A percentile compares a stretch with the other conserved stretches of the same genome.
These are phyloP conservation scores for Dryadomyces quercus-mongolicae DNA, from an alignment of 2,329 filamentous ascomycete species.

Conservation along the genomic window DNA sequence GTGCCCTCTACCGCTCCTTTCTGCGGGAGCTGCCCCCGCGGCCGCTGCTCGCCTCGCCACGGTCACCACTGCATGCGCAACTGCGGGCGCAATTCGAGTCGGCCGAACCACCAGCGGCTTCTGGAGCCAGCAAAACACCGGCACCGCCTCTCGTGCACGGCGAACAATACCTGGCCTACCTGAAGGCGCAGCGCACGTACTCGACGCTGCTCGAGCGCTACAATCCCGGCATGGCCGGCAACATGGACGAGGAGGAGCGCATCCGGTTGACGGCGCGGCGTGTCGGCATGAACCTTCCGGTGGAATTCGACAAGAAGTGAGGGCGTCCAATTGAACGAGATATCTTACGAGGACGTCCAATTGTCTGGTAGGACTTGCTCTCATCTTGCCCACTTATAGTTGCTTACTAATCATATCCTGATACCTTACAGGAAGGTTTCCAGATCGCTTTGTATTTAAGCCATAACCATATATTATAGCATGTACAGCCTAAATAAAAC, in stretches of 20 bases:
- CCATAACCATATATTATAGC: too few species aligned
- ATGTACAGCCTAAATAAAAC: too few species aligned
- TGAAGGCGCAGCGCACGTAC: constrained; percentile 78
- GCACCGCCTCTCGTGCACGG: constrained; percentile 29
- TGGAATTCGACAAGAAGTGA: constrained; percentile 32
- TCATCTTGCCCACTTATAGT: too few species aligned
- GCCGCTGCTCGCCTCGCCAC: constrained; percentile 38
- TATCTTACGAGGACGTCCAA: too few species aligned
- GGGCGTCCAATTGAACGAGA: neutral
- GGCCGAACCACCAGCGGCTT: constrained; percentile 17
- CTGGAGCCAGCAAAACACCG: constrained; percentile 15
- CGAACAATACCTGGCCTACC: constrained; percentile 71
- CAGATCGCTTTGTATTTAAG: too few species aligned
- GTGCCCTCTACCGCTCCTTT: constrained; percentile 75
- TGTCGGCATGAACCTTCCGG: constrained; percentile 81
- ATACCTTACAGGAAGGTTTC: too few species aligned
- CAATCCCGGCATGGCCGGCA: constrained; percentile 68
- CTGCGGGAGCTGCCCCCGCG: constrained; percentile 80
- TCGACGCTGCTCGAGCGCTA: constrained; percentile 75
- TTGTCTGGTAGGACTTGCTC: too few species aligned
- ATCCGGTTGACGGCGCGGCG: constrained; percentile 72
- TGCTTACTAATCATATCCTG: too few species aligned
- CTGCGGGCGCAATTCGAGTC: constrained; percentile 53
- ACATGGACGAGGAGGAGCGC: constrained; percentile 71
- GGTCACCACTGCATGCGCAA: constrained; percentile 57